These are phyloP conservation scores for Eucalyptus globulus DNA, from an alignment of 345 rosid genomes.

Conservation along the genomic window DNA sequence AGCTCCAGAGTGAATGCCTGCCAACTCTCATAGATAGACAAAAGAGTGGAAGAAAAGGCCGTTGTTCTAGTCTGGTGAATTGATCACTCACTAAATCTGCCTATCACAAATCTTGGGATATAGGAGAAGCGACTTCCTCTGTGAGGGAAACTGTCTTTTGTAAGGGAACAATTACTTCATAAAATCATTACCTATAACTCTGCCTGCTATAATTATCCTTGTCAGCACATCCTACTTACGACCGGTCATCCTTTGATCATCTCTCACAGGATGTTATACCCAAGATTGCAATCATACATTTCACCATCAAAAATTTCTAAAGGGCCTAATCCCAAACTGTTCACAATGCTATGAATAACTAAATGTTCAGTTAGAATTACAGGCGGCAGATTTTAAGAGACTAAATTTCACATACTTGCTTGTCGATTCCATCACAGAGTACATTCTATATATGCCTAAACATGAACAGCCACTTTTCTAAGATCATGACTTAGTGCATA, in stretches of 20 bases:
- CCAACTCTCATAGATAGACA: neutral
- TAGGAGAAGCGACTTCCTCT: neutral
- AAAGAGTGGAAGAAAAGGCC: neutral
- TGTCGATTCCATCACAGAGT: neutral
- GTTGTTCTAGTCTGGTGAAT: neutral
- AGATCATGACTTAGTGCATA: neutral
- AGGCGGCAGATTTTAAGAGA: neutral
- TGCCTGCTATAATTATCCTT: neutral
- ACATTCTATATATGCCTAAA: neutral
- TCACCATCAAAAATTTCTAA: neutral
- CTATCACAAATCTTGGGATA: neutral
- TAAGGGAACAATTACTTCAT: neutral
- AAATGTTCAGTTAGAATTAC: neutral
- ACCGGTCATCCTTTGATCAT: neutral
- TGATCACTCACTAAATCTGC: neutral
- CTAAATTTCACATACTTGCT: neutral
- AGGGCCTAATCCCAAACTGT: neutral
- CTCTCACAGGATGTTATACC: neutral
- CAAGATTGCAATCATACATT: neutral
- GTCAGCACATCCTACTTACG: neutral
- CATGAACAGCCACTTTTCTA: neutral
- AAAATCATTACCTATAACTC: neutral
- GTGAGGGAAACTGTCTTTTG: neutral
- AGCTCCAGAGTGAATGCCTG: neutral
- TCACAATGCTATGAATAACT: neutral